Evolutionary conservation across 176 grass and related monocot species (phyloP), one percentile per base, ranked within the genome.

Genomic region (Oryza glumipatula): DNA sequence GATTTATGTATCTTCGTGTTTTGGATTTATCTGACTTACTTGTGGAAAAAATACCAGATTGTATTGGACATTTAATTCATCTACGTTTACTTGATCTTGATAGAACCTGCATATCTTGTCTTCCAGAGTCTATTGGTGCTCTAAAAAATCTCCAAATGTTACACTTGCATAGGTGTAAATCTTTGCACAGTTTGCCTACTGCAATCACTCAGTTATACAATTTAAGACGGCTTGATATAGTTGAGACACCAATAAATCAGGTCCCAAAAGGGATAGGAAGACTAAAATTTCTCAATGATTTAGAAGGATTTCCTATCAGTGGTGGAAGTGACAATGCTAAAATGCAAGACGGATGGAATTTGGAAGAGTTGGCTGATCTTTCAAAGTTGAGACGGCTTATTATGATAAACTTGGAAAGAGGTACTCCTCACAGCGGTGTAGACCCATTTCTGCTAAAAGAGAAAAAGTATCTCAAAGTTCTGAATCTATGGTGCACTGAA

Each of bases 221-320:
- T 47, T 75, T 89, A 33, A 84, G 87, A 24, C 32, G 58, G 7
- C 68, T 80, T 56, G 14, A 22, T 15, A 47, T 89, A 16, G 0
- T 0, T 2, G 9, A 6, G 0, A 69, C 68, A 35, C 26, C 76
- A 68, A 21, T 88, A 77, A 80, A 54, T 10, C 2, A 63, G 5
- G 67, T 88, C 11, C 86, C 86, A 45, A 65, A 85, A 26, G 88
- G 88, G 15, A 76, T 85, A 23, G 9, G 52, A 0, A 43, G 9
- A 12, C 7, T 64, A 9, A 21, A n/a, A 2, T 69, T 35, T 3
- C 43, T 87, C 3, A 76, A 87, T 46, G 66, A 69, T 76, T 13
- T 88, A 61, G 2, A 52, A 10, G 86, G 72, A 8, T 82, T 82
- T 21, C 35, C 74, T 0, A 1, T 71, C 4, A 11, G 41, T 17